Percentiles rank a stretch among this genome's conserved stretches.
Conservation (phyloP, 31 red algal species). For the Endocladia muricata region DNA sequence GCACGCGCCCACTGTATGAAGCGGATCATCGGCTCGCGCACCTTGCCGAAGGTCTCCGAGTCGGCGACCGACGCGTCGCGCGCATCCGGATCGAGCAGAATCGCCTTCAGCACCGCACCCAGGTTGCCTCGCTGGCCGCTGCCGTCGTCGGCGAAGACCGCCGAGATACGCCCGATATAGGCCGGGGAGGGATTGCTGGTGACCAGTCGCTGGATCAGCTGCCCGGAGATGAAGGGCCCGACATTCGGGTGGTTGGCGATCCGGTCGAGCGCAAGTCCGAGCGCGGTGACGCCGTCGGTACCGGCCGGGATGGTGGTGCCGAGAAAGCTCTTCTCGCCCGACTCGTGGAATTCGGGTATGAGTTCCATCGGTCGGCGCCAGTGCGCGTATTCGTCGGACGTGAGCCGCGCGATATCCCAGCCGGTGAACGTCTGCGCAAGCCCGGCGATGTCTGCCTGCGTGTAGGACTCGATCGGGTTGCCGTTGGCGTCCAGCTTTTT, state of each 20-base stretch:
- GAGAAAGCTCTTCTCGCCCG: neutral
- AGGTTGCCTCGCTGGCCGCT: neutral
- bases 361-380: neutral
- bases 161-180: neutral
- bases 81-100: neutral
- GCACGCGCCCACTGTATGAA: neutral
- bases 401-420: neutral
- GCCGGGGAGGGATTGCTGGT: neutral
- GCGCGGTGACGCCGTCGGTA: neutral
- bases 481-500: neutral
- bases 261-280: neutral
- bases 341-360: neutral
- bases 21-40: neutral
- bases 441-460: neutral
- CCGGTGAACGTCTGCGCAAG: neutral
- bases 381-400: neutral
- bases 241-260: slow-evolving; percentile 3
- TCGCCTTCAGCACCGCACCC: neutral
- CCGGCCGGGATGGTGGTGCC: neutral
- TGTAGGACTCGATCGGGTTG: neutral
- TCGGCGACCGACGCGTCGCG: neutral
- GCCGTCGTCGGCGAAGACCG: neutral
- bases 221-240: neutral
- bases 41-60: neutral
- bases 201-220: neutral